Conservation (phyloP, 148 eudicot genomes). For the Rhododendron molle region DNA sequence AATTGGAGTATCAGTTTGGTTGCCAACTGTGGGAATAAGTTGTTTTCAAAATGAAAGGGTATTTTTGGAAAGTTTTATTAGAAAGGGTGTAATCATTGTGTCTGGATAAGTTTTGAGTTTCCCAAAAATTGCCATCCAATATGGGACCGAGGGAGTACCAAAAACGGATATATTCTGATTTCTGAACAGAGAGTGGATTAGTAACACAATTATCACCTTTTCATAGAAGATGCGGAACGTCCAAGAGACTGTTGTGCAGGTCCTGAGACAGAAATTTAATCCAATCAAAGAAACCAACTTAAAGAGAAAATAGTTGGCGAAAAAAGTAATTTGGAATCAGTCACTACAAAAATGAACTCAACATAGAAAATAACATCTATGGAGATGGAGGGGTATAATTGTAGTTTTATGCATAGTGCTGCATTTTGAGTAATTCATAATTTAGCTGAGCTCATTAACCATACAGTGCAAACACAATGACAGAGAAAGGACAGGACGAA, state of each 20-base stretch:
- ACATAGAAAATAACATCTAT: neutral
- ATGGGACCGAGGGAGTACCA: neutral
- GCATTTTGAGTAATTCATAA: neutral
- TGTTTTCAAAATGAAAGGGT: too few species aligned
- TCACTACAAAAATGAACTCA: neutral
- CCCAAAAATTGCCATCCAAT: too few species aligned
- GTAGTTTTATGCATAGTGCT: neutral
- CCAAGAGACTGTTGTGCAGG: slow-evolving; percentile 98
- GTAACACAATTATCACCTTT: slow-evolving; percentile 51
- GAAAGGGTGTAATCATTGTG: too few species aligned
- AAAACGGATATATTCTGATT: neutral
- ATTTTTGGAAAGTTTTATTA: too few species aligned
- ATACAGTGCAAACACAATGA: neutral
- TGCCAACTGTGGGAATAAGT: too few species aligned
- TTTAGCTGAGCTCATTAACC: neutral
- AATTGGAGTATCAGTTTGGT: too few species aligned
- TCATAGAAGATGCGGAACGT: slow-evolving; percentile 96
- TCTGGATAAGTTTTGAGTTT: too few species aligned
- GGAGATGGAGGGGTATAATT: neutral
- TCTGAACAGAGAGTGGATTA: neutral
- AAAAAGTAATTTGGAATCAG: neutral
- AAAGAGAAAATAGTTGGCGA: neutral
- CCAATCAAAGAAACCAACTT: slow-evolving; percentile 1
- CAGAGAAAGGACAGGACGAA: neutral
- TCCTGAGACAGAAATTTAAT: slow-evolving; percentile 46